Evolutionary conservation across 352 stramenopile species (phyloP), one percentile per base, ranked within the genome.

Genomic region (Globisporangium cylindrosporum): DNA sequence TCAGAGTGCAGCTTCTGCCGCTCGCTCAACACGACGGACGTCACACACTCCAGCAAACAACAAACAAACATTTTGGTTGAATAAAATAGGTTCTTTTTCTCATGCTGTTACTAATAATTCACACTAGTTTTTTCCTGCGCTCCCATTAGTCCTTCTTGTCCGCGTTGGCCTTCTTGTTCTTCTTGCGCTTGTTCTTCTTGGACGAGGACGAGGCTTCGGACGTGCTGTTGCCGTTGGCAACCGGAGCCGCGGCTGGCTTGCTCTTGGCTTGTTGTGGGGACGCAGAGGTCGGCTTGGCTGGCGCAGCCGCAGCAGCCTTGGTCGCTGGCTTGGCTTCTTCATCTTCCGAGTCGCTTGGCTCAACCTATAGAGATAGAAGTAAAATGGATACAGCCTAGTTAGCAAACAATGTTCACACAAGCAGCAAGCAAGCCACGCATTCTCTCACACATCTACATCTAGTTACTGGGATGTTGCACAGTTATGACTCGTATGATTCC

Each of bases 401-500:
- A 80, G 48, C 32, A 70, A 24, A 55, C 1, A 24, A 27, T 38
- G 18, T 59, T 9, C 6, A 22, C 15, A 51, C 43, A 51, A 22
- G 5, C 43, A 51, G 22, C 43, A 51, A 22, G 7, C 43, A 49
- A 51, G 43, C 18, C 20, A 49, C 12, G 3, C 36, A 14, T 43
- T 49, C 15, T n/a, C 5, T 7, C 41, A 49, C 41, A n/a, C 41
- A 49, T 43, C 59, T 34, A 64, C 51, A 27, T 66, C 15, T 46
- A 46, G 48, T 66, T 20, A 59, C 73, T 29, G 51, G 61, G 71
- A 90, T 95, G 87, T 95, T 90, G 83, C 87, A 91, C 82, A 91
- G 87, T 93, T 95, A 95, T 95, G 87, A 95, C 87, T 95, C 87
- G 87, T 95, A 95, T 95, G 87, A 93, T 89, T 94, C 86, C 86